Evolutionary conservation across 495 filamentous ascomycete genomes (phyloP), one percentile per base, ranked within the genome.

Genomic region (Penicillium crystallinum): DNA sequence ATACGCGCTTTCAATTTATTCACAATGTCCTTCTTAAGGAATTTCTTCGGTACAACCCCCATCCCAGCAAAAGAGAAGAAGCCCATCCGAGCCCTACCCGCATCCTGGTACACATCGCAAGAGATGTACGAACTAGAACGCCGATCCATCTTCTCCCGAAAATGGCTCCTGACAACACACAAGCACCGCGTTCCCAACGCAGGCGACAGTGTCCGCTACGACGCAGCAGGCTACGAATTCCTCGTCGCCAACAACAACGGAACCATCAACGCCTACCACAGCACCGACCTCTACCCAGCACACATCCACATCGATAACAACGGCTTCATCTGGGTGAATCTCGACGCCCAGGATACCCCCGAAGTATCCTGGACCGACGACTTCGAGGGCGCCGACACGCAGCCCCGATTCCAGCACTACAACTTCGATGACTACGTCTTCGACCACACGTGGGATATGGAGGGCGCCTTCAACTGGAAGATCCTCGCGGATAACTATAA

Each of bases 161-260:
- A 71, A 56, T 80, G 77, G 77, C 64, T 77, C 38, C 66, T 78
- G 17, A 70, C 68, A 14, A 77, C 74, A n/a, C 77, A 79, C 55
- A 72, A 63, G 51, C 53, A 61, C 53, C 67, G 77, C 23, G 59
- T 79, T 29, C 53, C 59, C 23, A 70, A 77, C 18, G 52, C 67
- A 6, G 77, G 76, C 10, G 74, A 78, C 54, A 77, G 61, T 31
- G 59, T 77, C 11, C 58, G 49, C n/a, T 75, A 72, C 56, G 67
- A 75, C 15, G 54, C 73, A 8, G 75, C 75, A 17, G 71, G 69
- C 27, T 79, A 67, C 56, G 55, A 69, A n/a, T 76, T 80, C 57
- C 51, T 77, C 46, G 46, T 79, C 23, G 23, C 23, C 23, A 62
- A 67, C 25, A 66, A 71, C 38, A 47, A 75, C 29, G 71, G 67